Conservation (phyloP, 1,284 basidiomycete species). For the Austroboletus sp. region DNA sequence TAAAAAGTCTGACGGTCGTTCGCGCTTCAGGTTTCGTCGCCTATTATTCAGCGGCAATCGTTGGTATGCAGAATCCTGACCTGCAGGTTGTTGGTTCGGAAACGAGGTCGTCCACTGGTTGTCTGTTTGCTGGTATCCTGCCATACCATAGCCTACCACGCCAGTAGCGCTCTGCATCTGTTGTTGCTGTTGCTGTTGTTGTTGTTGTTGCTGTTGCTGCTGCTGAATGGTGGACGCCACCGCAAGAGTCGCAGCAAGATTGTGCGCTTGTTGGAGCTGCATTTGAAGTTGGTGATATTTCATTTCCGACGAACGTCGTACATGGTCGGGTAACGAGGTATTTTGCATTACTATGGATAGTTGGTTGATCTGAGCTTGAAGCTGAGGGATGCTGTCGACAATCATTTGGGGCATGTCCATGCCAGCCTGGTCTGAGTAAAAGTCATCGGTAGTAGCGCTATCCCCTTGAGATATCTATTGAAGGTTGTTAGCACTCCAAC, state of each 20-base stretch:
- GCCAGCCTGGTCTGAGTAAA: conserved; percentile 57
- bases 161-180: conserved; percentile 29
- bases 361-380: conserved; percentile 73
- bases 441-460: conserved; percentile 45
- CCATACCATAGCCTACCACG: conserved; percentile 38
- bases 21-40: conserved; percentile 66
- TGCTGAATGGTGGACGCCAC: conserved; percentile 45
- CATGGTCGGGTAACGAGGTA: conserved; percentile 57
- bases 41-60: conserved; percentile 72
- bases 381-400: conserved; percentile 63
- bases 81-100: conserved; percentile 54
- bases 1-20: conserved; percentile 74
- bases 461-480: conserved; percentile 28
- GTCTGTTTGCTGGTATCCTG: conserved; percentile 32
- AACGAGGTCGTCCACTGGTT: conserved; percentile 48
- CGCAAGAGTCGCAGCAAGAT: conserved; percentile 55
- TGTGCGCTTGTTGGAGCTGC: conserved; percentile 68
- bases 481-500: conserved; percentile 5
- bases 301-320: conserved; percentile 71
- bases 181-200: conserved; percentile 34
- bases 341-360: conserved; percentile 72
- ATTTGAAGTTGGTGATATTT: conserved; percentile 71
- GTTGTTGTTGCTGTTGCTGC: conserved; percentile 40
- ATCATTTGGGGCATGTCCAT: conserved; percentile 67
- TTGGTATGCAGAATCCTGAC: conserved; percentile 77